Evolutionary conservation across 2,329 filamentous ascomycete genomes (phyloP).

Genomic region (Claviceps fusiformis): DNA sequence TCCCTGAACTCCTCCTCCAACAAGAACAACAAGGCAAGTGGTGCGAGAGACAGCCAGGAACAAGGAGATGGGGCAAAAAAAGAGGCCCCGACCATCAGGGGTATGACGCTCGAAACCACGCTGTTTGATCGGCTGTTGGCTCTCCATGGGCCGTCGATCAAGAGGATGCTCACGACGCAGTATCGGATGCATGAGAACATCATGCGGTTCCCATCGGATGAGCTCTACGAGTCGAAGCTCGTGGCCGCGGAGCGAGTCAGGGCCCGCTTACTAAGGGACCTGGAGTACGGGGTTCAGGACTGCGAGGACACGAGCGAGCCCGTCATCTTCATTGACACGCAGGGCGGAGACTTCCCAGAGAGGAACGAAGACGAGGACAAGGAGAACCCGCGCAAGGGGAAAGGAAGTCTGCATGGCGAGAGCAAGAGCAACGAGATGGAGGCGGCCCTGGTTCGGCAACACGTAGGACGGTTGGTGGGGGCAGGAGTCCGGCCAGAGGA

Average conservation of each 20-base stretch:
- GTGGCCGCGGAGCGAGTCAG: slow-evolving; percentile 71
- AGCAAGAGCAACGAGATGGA: slow-evolving; percentile 93
- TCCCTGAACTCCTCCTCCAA: slow-evolving; percentile 38
- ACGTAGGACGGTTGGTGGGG: slow-evolving; percentile 62
- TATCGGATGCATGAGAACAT: slow-evolving; percentile 97
- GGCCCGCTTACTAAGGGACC: slow-evolving; percentile 56
- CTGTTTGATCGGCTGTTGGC: slow-evolving; percentile 79
- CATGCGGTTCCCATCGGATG: slow-evolving; percentile 84
- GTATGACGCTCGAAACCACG: slow-evolving; percentile 66
- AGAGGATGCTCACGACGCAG: slow-evolving; percentile 90
- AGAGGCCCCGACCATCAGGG: slow-evolving; percentile 26
- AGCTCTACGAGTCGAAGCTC: slow-evolving; percentile 73
- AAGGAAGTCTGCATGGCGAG: slow-evolving; percentile 31
- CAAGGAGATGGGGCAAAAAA: slow-evolving; percentile 15
- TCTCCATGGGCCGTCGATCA: slow-evolving; percentile 71
- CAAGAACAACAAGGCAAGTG: slow-evolving; percentile 26
- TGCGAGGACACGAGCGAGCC: slow-evolving; percentile 82
- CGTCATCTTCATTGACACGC: slow-evolving; percentile 88
- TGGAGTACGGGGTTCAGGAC: slow-evolving; percentile 64
- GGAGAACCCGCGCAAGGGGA: slow-evolving; percentile 29
- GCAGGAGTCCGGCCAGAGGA: slow-evolving; percentile 71
- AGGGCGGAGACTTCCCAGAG: slow-evolving; percentile 85
- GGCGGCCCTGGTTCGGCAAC: slow-evolving; percentile 63
- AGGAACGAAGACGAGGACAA: slow-evolving; percentile 60
- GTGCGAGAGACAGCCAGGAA: slow-evolving; percentile 11